Evolutionary conservation across 768 basidiomycete species (phyloP).

Genomic region (Suillus bovinus): DNA sequence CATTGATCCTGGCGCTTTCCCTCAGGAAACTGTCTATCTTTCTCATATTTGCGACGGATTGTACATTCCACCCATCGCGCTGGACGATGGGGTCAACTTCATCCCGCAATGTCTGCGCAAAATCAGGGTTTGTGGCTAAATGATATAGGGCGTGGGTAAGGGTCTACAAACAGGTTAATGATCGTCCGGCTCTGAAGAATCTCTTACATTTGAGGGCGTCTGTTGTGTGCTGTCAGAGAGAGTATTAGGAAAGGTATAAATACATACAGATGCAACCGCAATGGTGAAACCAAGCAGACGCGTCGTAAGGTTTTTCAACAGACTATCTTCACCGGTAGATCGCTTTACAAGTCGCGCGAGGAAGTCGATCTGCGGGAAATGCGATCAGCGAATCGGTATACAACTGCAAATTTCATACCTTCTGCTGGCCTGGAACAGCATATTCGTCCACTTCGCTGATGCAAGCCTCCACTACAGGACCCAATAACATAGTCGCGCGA

Average conservation of each 20-base stretch:
- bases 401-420: constrained; percentile 5
- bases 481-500: constrained; percentile 19
- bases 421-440: constrained; percentile 36
- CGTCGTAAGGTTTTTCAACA: constrained; percentile 22
- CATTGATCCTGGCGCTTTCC: constrained; percentile 35
- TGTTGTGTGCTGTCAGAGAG: constrained; percentile 8
- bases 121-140: constrained; percentile 38
- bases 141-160: constrained; percentile 36
- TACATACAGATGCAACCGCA: constrained; percentile 25
- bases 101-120: constrained; percentile 35
- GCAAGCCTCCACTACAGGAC: constrained; percentile 34
- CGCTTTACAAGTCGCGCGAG: constrained; percentile 34
- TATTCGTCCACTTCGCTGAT: constrained; percentile 21
- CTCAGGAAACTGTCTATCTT: constrained; percentile 44
- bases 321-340: constrained; percentile 20
- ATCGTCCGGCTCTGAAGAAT: not conserved
- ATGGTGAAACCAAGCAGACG: constrained; percentile 20
- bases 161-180: constrained; percentile 18
- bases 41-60: constrained; percentile 29
- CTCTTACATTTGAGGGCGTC: constrained; percentile 20
- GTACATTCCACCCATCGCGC: constrained; percentile 32
- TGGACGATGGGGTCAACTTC: constrained; percentile 35
- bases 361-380: constrained; percentile 29
- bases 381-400: not conserved
- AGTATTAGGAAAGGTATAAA: not conserved